Conservation (phyloP, 2,329 filamentous ascomycete genomes). For the Aureobasidium melanogenum region DNA sequence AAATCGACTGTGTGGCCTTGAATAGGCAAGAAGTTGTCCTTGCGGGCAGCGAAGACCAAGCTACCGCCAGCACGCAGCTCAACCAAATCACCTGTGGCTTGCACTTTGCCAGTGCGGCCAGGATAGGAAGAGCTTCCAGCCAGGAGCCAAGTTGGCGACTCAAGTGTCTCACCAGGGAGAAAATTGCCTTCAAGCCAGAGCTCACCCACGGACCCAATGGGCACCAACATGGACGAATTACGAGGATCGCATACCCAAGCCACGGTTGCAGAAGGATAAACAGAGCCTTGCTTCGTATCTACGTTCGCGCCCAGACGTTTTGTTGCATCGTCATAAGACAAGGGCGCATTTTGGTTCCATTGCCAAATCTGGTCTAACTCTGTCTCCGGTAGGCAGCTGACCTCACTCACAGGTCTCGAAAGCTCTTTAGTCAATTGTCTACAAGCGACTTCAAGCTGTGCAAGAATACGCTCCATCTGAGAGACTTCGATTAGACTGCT, state of each 20-base stretch:
- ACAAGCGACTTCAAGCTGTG: conserved; percentile 13
- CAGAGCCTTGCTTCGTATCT: neutral
- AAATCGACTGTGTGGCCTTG: conserved; percentile 34
- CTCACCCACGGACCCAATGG: conserved; percentile 28
- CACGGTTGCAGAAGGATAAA: conserved; percentile 6
- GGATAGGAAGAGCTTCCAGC: neutral
- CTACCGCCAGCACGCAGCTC: conserved; percentile 17
- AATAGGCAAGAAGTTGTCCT: conserved; percentile 18
- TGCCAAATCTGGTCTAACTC: conserved; percentile 12
- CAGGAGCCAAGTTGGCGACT: conserved; percentile 18
- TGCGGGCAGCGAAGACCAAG: conserved; percentile 17
- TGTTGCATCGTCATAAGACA: neutral
- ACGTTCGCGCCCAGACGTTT: neutral
- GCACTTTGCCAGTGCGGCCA: conserved; percentile 9
- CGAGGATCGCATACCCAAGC: conserved; percentile 23
- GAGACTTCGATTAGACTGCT: neutral
- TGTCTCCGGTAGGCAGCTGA: conserved; percentile 5
- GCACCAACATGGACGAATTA: conserved; percentile 22
- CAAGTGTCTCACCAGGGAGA: neutral
- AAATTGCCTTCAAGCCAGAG: conserved; percentile 11
- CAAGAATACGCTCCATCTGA: conserved; percentile 13
- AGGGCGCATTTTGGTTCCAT: conserved; percentile 6
- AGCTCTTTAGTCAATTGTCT: conserved; percentile 4
- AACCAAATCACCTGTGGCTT: conserved; percentile 21
- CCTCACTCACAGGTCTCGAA: neutral